Base-by-base conservation (phyloP, 495 filamentous ascomycete genomes). In the Aspergillus diversus region DNA sequence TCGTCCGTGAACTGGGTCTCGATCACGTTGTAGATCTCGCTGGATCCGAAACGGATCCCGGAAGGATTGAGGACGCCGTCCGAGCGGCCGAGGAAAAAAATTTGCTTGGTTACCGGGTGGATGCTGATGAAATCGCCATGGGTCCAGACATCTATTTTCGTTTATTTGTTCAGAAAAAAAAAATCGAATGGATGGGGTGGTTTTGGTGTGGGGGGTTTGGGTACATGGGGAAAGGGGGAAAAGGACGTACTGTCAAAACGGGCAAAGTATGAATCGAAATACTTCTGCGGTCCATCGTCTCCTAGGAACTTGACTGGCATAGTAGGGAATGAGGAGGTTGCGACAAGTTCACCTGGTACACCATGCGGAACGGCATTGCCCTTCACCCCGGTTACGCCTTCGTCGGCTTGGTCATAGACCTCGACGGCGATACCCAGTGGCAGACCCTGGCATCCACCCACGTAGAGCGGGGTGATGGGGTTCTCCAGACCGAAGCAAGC, bases 51-150 rank as follows among this genome's bases (percentile, higher is more conserved):
- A 0, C 91, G 80, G 46, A 94, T 87, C 5, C 91, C 91, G 1
- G 87, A 83, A 0, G 91, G 91, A 65, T 94, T 94, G 16, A 94
- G 76, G 4, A 93, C 87, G 15, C 90, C 91, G 69, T 94, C 91
- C 35, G 85, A 87, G 16, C 91, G 84, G 5, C 91, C 91, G 48
- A 90, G 83, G 70, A 94, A 89, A 34, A 84, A 72, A 13, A 93
- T 70, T 58, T 85, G 82, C 33, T 81, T 79, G 11, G 90, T 93
- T 16, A 77, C 59, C 0, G 91, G 90, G 67, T 93, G 88, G 51
- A 90, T 77, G 50, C 81, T 79, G 61, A 90, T 85, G 69, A 93
- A 93, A 63, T 94, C 91, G 32, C 91, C 90, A 55, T 93, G 91
- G 1, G 88, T 89, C 90, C 91, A 94, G 7, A 91, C 90, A 62